phyloP scores from a whole-genome alignment of 2,329 filamentous ascomycete species.

The Xylaria arbuscula region DNA sequence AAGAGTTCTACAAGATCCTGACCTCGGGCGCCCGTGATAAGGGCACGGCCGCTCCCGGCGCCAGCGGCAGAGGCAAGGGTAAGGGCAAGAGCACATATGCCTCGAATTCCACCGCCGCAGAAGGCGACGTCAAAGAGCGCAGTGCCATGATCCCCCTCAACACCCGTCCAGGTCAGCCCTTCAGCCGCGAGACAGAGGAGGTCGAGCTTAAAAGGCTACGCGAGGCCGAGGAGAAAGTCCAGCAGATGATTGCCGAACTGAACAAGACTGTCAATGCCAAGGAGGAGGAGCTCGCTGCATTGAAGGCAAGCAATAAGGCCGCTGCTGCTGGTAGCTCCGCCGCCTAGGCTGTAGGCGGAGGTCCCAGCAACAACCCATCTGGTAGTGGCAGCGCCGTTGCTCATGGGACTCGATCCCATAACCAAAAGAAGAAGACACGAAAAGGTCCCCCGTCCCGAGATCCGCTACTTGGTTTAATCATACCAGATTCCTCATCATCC shows the following conservation, averaged over 20 bases:
- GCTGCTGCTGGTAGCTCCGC: slow-evolving; percentile 37
- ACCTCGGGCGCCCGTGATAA: slow-evolving; percentile 75
- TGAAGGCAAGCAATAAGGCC: slow-evolving; percentile 70
- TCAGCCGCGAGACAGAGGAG: slow-evolving; percentile 76
- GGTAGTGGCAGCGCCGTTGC: neutral
- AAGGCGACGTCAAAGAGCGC: slow-evolving; percentile 63
- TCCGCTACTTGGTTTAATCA: neutral
- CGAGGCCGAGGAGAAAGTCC: slow-evolving; percentile 73
- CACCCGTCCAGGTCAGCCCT: slow-evolving; percentile 75
- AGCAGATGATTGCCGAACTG: slow-evolving; percentile 68
- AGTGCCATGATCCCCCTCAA: slow-evolving; percentile 79
- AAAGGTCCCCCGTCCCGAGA: neutral
- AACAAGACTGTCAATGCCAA: slow-evolving; percentile 72
- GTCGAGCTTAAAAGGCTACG: slow-evolving; percentile 69
- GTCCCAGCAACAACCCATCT: slow-evolving; percentile 8
- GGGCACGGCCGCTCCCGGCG: slow-evolving; percentile 51
- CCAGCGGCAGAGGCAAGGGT: slow-evolving; percentile 66
- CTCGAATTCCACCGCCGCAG: slow-evolving; percentile 31
- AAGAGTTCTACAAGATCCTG: slow-evolving; percentile 88
- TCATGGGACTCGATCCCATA: neutral
- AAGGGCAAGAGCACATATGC: slow-evolving; percentile 58
- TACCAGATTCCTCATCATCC: neutral
- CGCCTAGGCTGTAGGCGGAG: slow-evolving; percentile 40
- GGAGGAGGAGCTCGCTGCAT: slow-evolving; percentile 68
- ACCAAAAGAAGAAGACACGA: no score